Percentiles rank a stretch among this genome's conserved stretches.
phyloP scores from a whole-genome alignment of 768 basidiomycete species.

The Coprinellus aureogranulatus region DNA sequence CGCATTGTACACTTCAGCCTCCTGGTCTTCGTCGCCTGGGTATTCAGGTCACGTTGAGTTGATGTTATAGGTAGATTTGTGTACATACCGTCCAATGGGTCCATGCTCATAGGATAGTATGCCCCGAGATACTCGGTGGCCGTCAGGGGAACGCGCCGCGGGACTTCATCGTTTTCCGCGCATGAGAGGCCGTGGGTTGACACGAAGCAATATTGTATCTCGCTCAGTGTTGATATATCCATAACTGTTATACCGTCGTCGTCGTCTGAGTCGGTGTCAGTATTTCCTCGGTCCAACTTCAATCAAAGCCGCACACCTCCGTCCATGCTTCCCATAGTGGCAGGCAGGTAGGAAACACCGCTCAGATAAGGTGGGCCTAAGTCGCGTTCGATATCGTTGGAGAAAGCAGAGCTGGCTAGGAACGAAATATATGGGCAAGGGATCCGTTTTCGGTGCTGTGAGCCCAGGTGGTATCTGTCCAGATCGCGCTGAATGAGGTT shows the following conservation, averaged over 20 bases:
- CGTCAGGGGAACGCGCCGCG: background rate
- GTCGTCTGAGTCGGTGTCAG: slow-evolving; percentile 21
- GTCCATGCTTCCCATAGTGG: slow-evolving; percentile 23
- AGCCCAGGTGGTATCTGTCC: slow-evolving; percentile 16
- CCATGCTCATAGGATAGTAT: slow-evolving; percentile 1
- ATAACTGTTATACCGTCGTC: slow-evolving; percentile 34
- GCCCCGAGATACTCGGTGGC: slow-evolving; percentile 2
- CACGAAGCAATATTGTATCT: slow-evolving; percentile 28
- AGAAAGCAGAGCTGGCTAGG: slow-evolving; percentile 29
- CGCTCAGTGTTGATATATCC: slow-evolving; percentile 33
- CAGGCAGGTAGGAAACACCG: slow-evolving; percentile 19
- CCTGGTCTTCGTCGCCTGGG: background rate
- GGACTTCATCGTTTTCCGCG: too few species aligned
- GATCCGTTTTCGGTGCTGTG: slow-evolving; percentile 11
- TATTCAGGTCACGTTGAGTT: too few species aligned
- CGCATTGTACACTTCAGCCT: background rate
- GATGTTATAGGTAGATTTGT: too few species aligned
- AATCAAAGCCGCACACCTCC: slow-evolving; percentile 19
- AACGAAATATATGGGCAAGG: slow-evolving; percentile 34
- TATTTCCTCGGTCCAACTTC: too few species aligned
- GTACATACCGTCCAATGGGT: background rate
- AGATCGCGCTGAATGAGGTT: slow-evolving; percentile 36
- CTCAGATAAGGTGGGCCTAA: slow-evolving; percentile 14
- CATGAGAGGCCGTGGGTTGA: slow-evolving; percentile 8
- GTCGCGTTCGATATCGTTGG: slow-evolving; percentile 20